Percentiles rank a stretch among this genome's conserved stretches.
These are phyloP conservation scores for Circinella umbellata DNA, from an alignment of 371 early-diverging fungal genomes.

Conservation along the genomic window DNA sequence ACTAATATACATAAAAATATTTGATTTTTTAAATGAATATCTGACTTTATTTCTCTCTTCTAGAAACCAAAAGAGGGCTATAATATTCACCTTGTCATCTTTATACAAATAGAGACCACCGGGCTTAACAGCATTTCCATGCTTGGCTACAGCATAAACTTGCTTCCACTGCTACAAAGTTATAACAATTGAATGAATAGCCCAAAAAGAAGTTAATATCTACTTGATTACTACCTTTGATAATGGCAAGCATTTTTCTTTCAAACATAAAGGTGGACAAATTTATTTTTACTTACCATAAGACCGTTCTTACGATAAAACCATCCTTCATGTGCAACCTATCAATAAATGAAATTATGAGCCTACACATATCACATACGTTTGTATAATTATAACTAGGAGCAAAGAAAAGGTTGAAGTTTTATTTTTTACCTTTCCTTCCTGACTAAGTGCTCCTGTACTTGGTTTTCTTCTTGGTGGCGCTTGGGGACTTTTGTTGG, in stretches of 20 bases:
- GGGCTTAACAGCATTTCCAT: constrained; percentile 54
- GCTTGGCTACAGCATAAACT: constrained; percentile 58
- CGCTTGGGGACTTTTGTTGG: constrained; percentile 1
- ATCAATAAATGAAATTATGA: background rate
- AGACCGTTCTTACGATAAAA: constrained; percentile 44
- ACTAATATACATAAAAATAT: constrained; percentile 22
- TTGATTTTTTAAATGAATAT: too few relatives aligned
- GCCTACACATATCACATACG: too few relatives aligned
- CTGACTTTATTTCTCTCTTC: too few relatives aligned
- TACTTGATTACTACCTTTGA: too few relatives aligned
- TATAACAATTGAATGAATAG: background rate
- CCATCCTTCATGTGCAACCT: constrained; percentile 58
- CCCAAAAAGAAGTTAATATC: too few relatives aligned
- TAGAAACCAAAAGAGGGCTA: too few relatives aligned
- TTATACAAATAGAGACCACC: constrained; percentile 53
- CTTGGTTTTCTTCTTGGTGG: background rate
- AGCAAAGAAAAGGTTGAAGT: background rate
- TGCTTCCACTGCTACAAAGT: constrained; percentile 52
- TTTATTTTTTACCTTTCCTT: background rate
- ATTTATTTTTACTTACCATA: constrained; percentile 34
- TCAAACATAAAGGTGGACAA: too few relatives aligned
- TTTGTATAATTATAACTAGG: background rate
- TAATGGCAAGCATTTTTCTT: too few relatives aligned
- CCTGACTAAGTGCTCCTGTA: background rate
- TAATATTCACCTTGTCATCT: constrained; percentile 47